Conservation (phyloP, 192 early-diverging fungal genomes). For the Gamsiella multidivaricata region DNA sequence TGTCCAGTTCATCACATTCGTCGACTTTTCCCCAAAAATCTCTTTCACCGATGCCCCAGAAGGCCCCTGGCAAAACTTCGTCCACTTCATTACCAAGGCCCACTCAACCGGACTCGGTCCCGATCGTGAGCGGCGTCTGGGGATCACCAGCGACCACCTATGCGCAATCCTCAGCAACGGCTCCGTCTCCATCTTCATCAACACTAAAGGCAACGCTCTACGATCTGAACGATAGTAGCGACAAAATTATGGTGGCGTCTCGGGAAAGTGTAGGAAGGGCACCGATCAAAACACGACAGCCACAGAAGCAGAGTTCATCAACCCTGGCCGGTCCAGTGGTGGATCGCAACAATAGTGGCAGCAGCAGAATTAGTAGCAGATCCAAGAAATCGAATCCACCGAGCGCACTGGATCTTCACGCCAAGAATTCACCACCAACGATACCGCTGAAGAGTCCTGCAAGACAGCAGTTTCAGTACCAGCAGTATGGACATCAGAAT, state of each 20-base stretch:
- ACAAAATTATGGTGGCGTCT: conserved; percentile 19
- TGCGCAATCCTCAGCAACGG: background rate
- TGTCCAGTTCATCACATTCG: conserved; percentile 22
- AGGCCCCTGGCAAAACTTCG: background rate
- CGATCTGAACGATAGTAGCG: conserved; percentile 5
- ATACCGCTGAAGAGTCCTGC: conserved; percentile 43
- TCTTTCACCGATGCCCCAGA: conserved; percentile 46
- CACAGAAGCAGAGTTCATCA: background rate
- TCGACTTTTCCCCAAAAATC: conserved; percentile 16
- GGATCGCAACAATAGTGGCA: too few species aligned
- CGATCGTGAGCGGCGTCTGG: background rate
- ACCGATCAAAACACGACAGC: background rate
- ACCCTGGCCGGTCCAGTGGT: background rate
- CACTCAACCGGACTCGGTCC: conserved; percentile 5
- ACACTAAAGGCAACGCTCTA: background rate
- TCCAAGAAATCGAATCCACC: background rate
- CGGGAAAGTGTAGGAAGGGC: conserved; percentile 11
- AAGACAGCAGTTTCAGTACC: background rate
- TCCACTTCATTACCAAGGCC: background rate
- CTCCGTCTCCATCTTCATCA: background rate
- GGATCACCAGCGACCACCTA: conserved; percentile 4
- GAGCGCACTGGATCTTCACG: background rate
- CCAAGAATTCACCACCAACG: conserved; percentile 5
- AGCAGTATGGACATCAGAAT: too few species aligned
- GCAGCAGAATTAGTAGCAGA: background rate